These are phyloP conservation scores for Mikania micrantha DNA, from an alignment of 129 eudicot genomes.

Conservation along the genomic window DNA sequence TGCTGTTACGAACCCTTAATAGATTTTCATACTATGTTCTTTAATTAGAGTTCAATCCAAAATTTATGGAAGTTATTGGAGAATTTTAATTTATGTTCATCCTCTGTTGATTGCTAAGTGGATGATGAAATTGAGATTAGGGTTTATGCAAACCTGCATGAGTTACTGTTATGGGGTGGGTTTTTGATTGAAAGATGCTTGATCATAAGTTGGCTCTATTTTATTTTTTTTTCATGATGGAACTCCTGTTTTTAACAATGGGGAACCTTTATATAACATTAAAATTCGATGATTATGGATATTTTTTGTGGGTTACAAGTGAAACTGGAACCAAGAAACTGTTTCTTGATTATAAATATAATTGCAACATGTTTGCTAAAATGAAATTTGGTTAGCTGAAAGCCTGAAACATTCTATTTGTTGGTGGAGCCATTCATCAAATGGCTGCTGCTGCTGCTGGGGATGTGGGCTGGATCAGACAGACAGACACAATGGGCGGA, in stretches of 20 bases:
- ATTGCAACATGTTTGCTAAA: not conserved
- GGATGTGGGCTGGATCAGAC: not conserved
- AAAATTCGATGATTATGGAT: not conserved
- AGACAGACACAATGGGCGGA: not conserved
- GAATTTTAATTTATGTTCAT: not conserved
- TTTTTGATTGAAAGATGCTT: not conserved
- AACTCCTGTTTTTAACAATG: not conserved
- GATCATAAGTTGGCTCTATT: not conserved
- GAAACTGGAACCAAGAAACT: conserved; percentile 5
- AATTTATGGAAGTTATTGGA: not conserved
- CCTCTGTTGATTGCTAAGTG: conserved; percentile 13
- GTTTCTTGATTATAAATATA: not conserved
- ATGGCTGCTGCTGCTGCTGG: not conserved
- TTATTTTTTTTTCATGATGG: not conserved
- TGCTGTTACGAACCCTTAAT: not conserved
- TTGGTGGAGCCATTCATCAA: no score
- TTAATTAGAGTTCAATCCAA: not conserved
- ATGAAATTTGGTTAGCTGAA: no score
- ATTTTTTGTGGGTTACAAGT: not conserved
- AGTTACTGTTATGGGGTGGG: not conserved
- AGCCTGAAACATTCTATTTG: no score
- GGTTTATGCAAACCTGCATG: not conserved
- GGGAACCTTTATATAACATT: not conserved
- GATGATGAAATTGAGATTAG: conserved; percentile 29
- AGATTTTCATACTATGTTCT: conserved; percentile 6